Evolutionary conservation across 129 eudicot species (phyloP).

Genomic region (Artemisia annua): DNA sequence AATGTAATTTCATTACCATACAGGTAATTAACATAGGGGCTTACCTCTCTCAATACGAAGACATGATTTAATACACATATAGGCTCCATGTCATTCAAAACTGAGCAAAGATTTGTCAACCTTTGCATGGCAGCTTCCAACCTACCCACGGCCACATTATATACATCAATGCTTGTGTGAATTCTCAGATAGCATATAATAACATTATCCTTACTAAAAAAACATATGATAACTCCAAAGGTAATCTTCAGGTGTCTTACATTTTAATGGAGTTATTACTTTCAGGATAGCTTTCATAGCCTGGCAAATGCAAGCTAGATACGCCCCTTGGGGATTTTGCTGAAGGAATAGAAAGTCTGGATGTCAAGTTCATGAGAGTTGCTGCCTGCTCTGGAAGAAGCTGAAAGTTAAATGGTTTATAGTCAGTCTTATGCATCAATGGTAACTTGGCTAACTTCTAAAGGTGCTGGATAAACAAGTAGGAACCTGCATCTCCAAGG

Average conservation of each 20-base stretch:
- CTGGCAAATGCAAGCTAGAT: conserved; percentile 83
- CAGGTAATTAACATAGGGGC: conserved; percentile 9
- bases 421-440: conserved; percentile 27
- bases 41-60: conserved; percentile 96
- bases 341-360: conserved; percentile 67
- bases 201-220: not conserved
- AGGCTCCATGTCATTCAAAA: conserved; percentile 98
- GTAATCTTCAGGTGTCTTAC: conserved; percentile 40
- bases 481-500: conserved; percentile 94
- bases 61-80: conserved; percentile 97
- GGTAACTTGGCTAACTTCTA: conserved; percentile 2
- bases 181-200: conserved; percentile 1
- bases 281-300: conserved; percentile 97
- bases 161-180: conserved; percentile 10
- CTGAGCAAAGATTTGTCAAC: conserved; percentile 95
- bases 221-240: conserved; percentile 7
- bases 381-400: conserved; percentile 99
- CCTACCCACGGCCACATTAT: conserved; percentile 47
- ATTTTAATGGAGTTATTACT: conserved; percentile 80
- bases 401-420: conserved; percentile 41
- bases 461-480: conserved; percentile 19
- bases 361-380: conserved; percentile 78
- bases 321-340: conserved; percentile 76
- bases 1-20: not conserved
- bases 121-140: conserved; percentile 99